These are phyloP conservation scores for Populus deltoides DNA, from an alignment of 345 rosid genomes.

Conservation along the genomic window DNA sequence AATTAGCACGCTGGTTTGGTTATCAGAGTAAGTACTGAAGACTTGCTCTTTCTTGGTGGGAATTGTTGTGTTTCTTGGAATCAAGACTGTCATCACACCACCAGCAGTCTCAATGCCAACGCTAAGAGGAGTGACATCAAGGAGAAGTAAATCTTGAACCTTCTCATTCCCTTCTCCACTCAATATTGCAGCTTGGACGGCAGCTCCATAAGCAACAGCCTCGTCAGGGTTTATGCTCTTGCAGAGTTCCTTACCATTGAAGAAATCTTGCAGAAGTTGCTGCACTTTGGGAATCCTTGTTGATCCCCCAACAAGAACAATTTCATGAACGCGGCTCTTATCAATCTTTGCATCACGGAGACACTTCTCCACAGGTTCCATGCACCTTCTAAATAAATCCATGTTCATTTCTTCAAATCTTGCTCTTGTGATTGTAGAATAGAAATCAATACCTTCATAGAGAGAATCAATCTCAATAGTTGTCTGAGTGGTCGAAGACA, in stretches of 20 bases:
- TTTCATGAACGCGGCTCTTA: conserved; percentile 15
- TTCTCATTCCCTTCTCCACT: conserved; percentile 14
- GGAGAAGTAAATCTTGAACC: conserved; percentile 22
- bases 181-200: conserved; percentile 19
- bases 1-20: conserved; percentile 14
- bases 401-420: conserved; percentile 22
- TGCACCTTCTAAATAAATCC: conserved; percentile 22
- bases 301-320: conserved; percentile 23
- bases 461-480: conserved; percentile 23
- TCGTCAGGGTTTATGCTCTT: conserved; percentile 24
- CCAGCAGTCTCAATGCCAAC: conserved; percentile 24
- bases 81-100: conserved; percentile 17
- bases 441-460: conserved; percentile 23
- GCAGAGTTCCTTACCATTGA: conserved; percentile 19
- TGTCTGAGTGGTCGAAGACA: conserved; percentile 15
- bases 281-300: conserved; percentile 22
- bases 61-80: conserved; percentile 16
- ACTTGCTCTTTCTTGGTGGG: conserved; percentile 16
- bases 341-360: conserved; percentile 18
- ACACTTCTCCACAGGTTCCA: conserved; percentile 26
- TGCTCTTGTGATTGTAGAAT: conserved; percentile 14
- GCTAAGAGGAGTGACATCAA: conserved; percentile 22
- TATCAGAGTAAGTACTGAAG: conserved; percentile 15
- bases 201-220: conserved; percentile 23
- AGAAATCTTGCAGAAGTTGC: conserved; percentile 23